Evolutionary conservation across 768 basidiomycete species (phyloP).

Genomic region (Serpula lacrymans): DNA sequence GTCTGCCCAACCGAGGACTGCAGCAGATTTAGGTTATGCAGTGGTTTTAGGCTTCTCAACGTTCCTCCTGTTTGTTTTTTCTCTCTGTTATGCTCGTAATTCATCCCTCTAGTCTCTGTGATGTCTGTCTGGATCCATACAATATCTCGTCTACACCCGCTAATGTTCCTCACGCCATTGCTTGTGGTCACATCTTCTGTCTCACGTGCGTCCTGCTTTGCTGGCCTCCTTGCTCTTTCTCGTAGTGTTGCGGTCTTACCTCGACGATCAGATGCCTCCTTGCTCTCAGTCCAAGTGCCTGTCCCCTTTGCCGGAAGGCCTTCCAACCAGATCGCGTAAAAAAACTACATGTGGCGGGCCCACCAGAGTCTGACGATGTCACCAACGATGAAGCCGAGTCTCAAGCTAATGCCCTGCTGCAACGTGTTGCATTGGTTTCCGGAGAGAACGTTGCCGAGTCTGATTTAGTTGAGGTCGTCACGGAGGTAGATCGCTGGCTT

Average conservation of each 20-base stretch:
- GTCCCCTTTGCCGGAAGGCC: conserved; percentile 64
- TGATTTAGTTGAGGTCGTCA: conserved; percentile 36
- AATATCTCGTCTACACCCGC: conserved; percentile 42
- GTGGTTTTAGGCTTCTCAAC: conserved; percentile 26
- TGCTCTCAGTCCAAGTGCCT: conserved; percentile 46
- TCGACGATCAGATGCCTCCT: conserved; percentile 50
- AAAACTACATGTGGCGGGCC: conserved; percentile 61
- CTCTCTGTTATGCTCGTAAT: conserved; percentile 52
- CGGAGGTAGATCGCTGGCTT: conserved; percentile 54
- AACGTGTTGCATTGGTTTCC: conserved; percentile 33
- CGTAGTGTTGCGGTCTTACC: conserved; percentile 6
- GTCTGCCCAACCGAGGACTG: conserved; percentile 16
- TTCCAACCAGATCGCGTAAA: conserved; percentile 58
- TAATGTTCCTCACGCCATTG: conserved; percentile 64
- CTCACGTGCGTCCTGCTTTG: conserved; percentile 44
- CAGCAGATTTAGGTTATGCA: conserved; percentile 34
- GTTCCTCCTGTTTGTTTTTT: conserved; percentile 13
- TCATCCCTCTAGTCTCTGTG: conserved; percentile 70
- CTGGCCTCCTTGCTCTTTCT: conserved; percentile 6
- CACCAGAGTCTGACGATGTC: conserved; percentile 33
- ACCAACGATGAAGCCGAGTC: conserved; percentile 40
- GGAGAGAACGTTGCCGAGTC: conserved; percentile 27
- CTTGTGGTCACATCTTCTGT: conserved; percentile 79
- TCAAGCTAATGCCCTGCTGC: conserved; percentile 32
- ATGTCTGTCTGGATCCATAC: conserved; percentile 71